Evolutionary conservation across 805 yeast species (phyloP), one percentile per base, ranked within the genome.

Genomic region (Spathaspora passalidarum): DNA sequence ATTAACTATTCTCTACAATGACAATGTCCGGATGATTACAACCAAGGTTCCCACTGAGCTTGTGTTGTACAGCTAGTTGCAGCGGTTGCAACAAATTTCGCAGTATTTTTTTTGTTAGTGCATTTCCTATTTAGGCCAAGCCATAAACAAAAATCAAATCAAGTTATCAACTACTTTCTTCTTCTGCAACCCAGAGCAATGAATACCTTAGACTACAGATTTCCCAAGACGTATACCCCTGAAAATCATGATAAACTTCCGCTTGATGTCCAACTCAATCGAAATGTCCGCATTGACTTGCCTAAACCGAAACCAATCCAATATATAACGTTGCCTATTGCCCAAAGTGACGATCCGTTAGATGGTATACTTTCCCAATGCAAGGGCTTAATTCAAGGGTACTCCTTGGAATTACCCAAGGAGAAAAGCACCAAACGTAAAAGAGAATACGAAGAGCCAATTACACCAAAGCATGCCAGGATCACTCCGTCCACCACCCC

Each of bases 261-360:
- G 4, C 2, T 29, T 13, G 34, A 29, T 29, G n/a, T 29, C 14
- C 34, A 29, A 29, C n/a, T 29, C 13, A 29, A 14, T 29, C 14
- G 16, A 29, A 29, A 29, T 29, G 13, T 29, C 4, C 34, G 14
- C 6, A 10, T 25, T 4, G 29, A 25, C 51, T n/a, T 46, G 63
- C 23, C 50, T 62, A 5, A 40, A 25, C 2, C 58, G 57, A 32
- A 55, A 55, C 44, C 42, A 46, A 41, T 40, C 41, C n/a, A 46
- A 39, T 5, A 51, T 61, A 2, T 38, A 43, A 2, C 42, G 35
- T 14, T 55, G 52, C 17, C 9, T 2, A 36, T 21, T 36, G 13
- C 42, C 42, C 8, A 9, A 13, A 8, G 23, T n/a, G 19, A 22
- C 32, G 9, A 25, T n/a, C n/a, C n/a, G n/a, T n/a, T n/a, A n/a